Conservation (phyloP, 495 filamentous ascomycete genomes). For the Choiromyces venosus region DNA sequence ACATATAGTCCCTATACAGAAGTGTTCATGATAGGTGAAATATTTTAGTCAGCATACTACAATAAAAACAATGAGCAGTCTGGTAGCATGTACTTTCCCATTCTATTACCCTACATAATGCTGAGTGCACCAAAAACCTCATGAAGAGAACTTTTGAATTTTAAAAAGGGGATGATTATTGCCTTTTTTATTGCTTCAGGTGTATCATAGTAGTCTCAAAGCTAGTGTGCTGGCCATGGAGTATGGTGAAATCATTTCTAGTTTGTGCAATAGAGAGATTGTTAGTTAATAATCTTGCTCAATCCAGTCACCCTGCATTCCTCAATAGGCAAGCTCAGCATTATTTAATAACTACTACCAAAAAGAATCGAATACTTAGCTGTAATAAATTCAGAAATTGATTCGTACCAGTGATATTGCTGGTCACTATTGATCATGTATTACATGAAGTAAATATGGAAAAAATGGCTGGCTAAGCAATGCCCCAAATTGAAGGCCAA, state of each 20-base stretch:
- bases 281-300: background rate
- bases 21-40: too few species aligned
- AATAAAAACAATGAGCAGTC: too few species aligned
- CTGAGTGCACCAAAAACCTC: constrained; percentile 2
- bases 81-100: too few species aligned
- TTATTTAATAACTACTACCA: too few species aligned
- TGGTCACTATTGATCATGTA: constrained; percentile 4
- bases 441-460: background rate
- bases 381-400: too few species aligned
- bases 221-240: constrained; percentile 2
- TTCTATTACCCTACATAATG: background rate
- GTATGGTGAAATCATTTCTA: constrained; percentile 17
- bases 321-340: too few species aligned
- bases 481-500: too few species aligned
- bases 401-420: background rate
- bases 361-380: too few species aligned
- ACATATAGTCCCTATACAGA: too few species aligned
- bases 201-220: background rate
- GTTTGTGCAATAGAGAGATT: background rate
- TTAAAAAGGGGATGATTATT: constrained; percentile 16
- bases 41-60: too few species aligned
- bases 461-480: too few species aligned
- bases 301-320: background rate
- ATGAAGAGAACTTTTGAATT: background rate
- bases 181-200: constrained; percentile 6